Percentiles rank a stretch among this genome's conserved stretches.
These are phyloP conservation scores for Ormosia emarginata DNA, from an alignment of 306 rosid species.

Conservation along the genomic window DNA sequence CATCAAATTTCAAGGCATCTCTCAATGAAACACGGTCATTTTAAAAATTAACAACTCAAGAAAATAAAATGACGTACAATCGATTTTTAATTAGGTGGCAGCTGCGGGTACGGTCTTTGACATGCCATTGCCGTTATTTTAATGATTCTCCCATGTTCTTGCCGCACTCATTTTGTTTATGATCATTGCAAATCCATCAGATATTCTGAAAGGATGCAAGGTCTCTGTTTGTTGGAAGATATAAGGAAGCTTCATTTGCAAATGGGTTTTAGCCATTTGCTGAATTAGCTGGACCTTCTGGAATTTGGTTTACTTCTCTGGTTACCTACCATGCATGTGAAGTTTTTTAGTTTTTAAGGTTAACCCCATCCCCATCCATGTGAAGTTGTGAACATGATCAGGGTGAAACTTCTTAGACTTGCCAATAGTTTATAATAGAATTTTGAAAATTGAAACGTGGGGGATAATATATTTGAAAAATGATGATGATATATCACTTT, in stretches of 20 bases:
- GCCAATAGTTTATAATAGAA: background rate
- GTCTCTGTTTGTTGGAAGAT: conserved; percentile 35
- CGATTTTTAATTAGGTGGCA: conserved; percentile 33
- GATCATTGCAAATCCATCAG: conserved; percentile 20
- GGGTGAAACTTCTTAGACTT: background rate
- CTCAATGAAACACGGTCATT: background rate
- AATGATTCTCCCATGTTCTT: conserved; percentile 44
- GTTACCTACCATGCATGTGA: conserved; percentile 10
- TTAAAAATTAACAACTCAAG: background rate
- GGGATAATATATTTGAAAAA: background rate
- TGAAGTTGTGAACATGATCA: background rate
- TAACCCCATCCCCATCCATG: background rate
- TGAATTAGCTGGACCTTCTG: conserved; percentile 31
- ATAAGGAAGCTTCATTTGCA: conserved; percentile 49
- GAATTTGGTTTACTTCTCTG: background rate
- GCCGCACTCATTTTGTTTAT: conserved; percentile 29
- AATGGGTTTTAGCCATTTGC: conserved; percentile 13
- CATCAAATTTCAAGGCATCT: conserved; percentile 31
- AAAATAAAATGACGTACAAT: background rate
- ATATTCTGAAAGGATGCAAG: conserved; percentile 15
- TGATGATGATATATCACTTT: too few relatives aligned
- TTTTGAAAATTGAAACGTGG: background rate
- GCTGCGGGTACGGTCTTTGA: conserved; percentile 40
- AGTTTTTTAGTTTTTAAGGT: background rate
- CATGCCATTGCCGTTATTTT: conserved; percentile 16